Percentiles rank a stretch among this genome's conserved stretches.
Conservation (phyloP, 1,284 basidiomycete genomes). For the Moniliophthora roreri region DNA sequence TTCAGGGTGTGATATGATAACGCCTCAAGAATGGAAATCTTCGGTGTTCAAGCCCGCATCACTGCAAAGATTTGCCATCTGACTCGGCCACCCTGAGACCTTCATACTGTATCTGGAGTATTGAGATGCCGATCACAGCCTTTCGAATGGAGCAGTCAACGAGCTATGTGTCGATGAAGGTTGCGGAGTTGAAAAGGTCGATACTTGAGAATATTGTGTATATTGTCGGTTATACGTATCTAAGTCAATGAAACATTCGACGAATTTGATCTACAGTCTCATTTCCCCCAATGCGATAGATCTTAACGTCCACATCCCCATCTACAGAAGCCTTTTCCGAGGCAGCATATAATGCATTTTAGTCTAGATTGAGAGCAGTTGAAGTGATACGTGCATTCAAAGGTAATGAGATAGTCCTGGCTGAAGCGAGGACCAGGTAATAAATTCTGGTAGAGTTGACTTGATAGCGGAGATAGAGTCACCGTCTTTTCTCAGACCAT, state of each 20-base stretch:
- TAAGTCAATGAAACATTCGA: background rate
- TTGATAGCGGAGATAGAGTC: conserved; percentile 1
- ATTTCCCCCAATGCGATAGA: conserved; percentile 49
- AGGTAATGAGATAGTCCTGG: conserved; percentile 24
- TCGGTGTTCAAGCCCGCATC: too few species aligned
- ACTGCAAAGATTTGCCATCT: too few species aligned
- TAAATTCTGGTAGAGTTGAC: background rate
- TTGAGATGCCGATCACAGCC: too few species aligned
- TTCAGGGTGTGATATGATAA: too few species aligned
- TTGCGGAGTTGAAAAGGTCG: too few species aligned
- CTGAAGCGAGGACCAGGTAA: conserved; percentile 41
- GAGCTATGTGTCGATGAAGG: too few species aligned
- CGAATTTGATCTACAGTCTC: too few species aligned
- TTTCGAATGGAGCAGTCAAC: too few species aligned
- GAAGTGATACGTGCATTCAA: conserved; percentile 40
- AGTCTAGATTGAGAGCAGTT: conserved; percentile 69
- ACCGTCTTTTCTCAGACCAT: too few species aligned
- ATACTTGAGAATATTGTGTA: conserved; percentile 36
- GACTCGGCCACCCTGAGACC: too few species aligned
- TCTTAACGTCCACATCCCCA: conserved; percentile 55
- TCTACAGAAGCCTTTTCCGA: conserved; percentile 52
- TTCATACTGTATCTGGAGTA: too few species aligned
- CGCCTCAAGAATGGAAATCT: too few species aligned
- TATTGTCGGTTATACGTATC: conserved; percentile 13
- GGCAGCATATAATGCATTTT: conserved; percentile 57